A percentile compares a stretch with the other conserved stretches of the same genome.
Conservation (phyloP, 306 rosid species). For the Quercus cerris region DNA sequence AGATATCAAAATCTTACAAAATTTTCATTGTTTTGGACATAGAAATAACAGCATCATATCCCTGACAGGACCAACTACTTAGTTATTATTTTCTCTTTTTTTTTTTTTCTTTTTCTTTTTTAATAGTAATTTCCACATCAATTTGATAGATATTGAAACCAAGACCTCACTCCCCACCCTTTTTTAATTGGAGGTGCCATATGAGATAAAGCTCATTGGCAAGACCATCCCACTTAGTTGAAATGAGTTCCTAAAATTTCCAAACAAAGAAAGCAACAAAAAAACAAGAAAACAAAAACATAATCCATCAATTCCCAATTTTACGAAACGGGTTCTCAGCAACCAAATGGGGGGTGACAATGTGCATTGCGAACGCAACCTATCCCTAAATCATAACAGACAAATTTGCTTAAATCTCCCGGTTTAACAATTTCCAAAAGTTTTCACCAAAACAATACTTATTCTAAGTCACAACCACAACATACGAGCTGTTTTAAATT, state of each 20-base stretch:
- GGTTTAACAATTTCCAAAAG: not conserved
- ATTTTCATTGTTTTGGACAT: constrained; percentile 2
- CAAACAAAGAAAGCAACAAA: not conserved
- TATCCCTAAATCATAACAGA: not conserved
- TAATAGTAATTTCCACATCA: too few relatives aligned
- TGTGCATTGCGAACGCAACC: not conserved
- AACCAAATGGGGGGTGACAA: not conserved
- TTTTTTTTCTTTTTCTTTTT: too few relatives aligned
- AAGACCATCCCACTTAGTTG: not conserved
- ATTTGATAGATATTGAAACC: too few relatives aligned
- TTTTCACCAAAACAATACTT: not conserved
- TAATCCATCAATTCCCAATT: not conserved
- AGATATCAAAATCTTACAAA: constrained; percentile 33
- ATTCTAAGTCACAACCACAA: too few relatives aligned
- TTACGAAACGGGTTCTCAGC: too few relatives aligned
- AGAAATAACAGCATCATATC: constrained; percentile 10
- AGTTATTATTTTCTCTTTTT: too few relatives aligned
- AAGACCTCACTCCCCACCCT: too few relatives aligned
- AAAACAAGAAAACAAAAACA: not conserved
- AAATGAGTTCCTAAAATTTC: not conserved
- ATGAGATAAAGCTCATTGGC: too few relatives aligned
- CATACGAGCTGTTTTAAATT: too few relatives aligned
- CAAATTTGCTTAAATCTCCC: not conserved
- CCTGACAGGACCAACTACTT: not conserved
- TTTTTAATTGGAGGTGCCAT: too few relatives aligned